Evolutionary conservation across 805 yeast genomes (phyloP), one percentile per base, ranked within the genome.

Genomic region (Komagataella populi): DNA sequence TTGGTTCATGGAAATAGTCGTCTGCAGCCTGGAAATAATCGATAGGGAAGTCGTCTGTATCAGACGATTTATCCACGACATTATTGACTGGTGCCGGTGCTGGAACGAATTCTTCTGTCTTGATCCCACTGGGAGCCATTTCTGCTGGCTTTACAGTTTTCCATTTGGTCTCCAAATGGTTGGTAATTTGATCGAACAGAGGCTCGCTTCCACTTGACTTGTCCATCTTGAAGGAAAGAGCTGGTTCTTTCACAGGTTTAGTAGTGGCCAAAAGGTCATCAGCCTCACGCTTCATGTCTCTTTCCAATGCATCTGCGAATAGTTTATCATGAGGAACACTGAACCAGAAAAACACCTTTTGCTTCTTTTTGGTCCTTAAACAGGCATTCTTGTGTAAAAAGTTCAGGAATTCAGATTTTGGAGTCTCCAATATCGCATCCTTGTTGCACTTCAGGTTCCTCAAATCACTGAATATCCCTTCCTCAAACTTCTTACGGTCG

Each of bases 341-440:
- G 64, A 86, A 89, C 98, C 98, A 93, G 65, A 84, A 88, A 63
- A 91, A 91, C 46, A 91, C 97, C 62, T 93, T 91, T 64, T 91
- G 99, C 61, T 93, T 91, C 74, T 91, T 91, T 60, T 91, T 97
- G 0, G 99, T 91, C 59, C 96, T 76, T 23, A 91, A 72, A 63
- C 98, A 91, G 56, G 83, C 81, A 63, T 91, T 87, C 61, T 83
- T 85, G 67, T 85, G 88, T 23, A 91, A 70, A 60, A 91, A 89
- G 55, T 84, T 85, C 54, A 91, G 71, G 63, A 91, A 89, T 43
- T 81, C 82, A 0, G 96, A 87, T 62, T 86, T 81, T 14, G 98
- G 96, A 48, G 78, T 80, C 63, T 91, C 98, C 53, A 91, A 70
- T 4, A 87, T 76, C 12, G 98, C 96, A 70, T 88, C 91, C 4